A percentile compares a stretch with the other conserved stretches of the same genome.
Evolutionary conservation across 345 rosid species (phyloP).

Genomic region (Lepidium aucheri): DNA sequence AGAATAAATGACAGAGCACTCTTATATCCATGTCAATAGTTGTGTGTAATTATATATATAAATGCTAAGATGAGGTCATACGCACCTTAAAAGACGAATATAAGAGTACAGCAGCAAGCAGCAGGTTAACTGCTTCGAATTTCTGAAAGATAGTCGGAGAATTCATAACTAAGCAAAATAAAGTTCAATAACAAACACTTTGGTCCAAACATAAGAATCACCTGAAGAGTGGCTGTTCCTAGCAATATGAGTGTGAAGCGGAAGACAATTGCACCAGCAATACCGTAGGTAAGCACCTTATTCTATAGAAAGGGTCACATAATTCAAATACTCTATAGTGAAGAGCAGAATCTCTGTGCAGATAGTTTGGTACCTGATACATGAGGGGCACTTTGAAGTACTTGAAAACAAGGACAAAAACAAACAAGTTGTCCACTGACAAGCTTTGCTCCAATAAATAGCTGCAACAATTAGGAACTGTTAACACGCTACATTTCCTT

Average conservation of each 20-base stretch:
- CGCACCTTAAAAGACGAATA: slow-evolving; percentile 85
- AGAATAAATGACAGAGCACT: background rate
- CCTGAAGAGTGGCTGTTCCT: slow-evolving; percentile 94
- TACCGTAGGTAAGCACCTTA: slow-evolving; percentile 80
- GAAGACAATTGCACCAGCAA: slow-evolving; percentile 84
- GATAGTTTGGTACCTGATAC: slow-evolving; percentile 66
- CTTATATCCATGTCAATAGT: background rate
- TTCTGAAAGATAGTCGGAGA: slow-evolving; percentile 38
- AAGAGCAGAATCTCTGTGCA: background rate
- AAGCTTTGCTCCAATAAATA: slow-evolving; percentile 94
- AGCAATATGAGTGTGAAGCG: slow-evolving; percentile 68
- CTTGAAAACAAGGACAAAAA: slow-evolving; percentile 86
- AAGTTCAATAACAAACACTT: background rate
- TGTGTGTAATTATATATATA: slow-evolving; percentile 1
- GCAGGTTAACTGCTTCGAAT: slow-evolving; percentile 74
- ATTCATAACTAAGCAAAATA: background rate
- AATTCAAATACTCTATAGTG: background rate
- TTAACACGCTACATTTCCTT: background rate
- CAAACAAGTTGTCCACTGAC: slow-evolving; percentile 93
- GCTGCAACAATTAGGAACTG: slow-evolving; percentile 40
- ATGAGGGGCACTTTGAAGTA: slow-evolving; percentile 82
- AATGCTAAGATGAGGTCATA: background rate
- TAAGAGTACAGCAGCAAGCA: slow-evolving; percentile 72
- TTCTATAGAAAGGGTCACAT: slow-evolving; percentile 33
- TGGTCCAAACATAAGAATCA: slow-evolving; percentile 19